Conservation (phyloP, 805 yeast genomes). For the Wickerhamomyces mucosus region DNA sequence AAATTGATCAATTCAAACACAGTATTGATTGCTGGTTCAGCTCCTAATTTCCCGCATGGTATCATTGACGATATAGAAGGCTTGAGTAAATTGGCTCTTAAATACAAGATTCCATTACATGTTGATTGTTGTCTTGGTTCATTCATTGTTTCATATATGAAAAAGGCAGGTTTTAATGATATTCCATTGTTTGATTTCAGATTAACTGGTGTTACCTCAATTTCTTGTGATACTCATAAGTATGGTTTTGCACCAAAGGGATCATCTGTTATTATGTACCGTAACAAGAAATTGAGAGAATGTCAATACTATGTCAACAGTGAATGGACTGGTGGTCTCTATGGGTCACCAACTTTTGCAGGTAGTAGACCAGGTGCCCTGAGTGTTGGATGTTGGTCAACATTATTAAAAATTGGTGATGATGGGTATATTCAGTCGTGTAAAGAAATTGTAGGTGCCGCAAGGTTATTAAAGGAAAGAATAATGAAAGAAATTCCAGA, state of each 20-base stretch:
- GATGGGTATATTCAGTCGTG: constrained; percentile 72
- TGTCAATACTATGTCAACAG: constrained; percentile 77
- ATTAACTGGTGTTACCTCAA: constrained; percentile 89
- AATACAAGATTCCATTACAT: constrained; percentile 73
- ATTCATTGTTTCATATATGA: constrained; percentile 74
- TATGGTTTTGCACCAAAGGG: constrained; percentile 99
- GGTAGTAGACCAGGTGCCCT: constrained; percentile 97
- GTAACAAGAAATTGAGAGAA: constrained; percentile 54
- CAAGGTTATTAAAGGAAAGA: constrained; percentile 44
- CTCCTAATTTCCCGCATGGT: constrained; percentile 97
- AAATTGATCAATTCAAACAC: constrained; percentile 70
- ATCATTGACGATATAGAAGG: constrained; percentile 81
- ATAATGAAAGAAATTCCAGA: constrained; percentile 41
- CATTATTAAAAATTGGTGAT: constrained; percentile 71
- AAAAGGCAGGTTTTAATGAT: constrained; percentile 42
- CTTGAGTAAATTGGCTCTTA: constrained; percentile 48
- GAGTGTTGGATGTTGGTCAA: constrained; percentile 98
- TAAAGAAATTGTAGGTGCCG: constrained; percentile 53
- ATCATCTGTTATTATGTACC: constrained; percentile 84
- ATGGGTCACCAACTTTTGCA: constrained; percentile 94
- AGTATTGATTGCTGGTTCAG: constrained; percentile 80
- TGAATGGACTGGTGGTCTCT: constrained; percentile 91
- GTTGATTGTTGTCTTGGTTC: constrained; percentile 97
- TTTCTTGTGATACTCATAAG: constrained; percentile 98
- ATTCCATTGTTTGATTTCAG: constrained; percentile 67